Evolutionary conservation across 768 basidiomycete species (phyloP).

Genomic region (Rhizopogon rudus): DNA sequence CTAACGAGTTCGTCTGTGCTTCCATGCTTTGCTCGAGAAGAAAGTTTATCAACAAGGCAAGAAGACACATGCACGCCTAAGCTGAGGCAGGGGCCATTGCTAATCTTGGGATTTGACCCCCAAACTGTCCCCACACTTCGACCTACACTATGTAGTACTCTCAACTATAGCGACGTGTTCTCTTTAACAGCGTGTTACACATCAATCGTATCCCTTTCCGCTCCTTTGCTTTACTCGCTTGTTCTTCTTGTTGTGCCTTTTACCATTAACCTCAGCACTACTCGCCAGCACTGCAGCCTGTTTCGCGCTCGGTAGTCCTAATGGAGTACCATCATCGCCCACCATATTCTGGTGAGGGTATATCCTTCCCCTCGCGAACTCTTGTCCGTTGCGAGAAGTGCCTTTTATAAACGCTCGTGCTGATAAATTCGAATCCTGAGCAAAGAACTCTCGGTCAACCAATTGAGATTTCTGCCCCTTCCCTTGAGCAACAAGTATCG

Average conservation of each 20-base stretch:
- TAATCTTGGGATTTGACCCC: background rate
- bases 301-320: constrained; percentile 39
- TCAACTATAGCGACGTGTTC: background rate
- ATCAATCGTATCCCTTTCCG: constrained; percentile 85
- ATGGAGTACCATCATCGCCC: constrained; percentile 70
- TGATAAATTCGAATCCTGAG: constrained; percentile 43
- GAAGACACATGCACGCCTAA: background rate
- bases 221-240: constrained; percentile 85
- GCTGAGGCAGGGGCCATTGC: background rate
- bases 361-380: constrained; percentile 56
- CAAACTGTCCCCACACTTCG: background rate
- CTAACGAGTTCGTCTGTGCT: background rate
- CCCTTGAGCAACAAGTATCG: constrained; percentile 24
- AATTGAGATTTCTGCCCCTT: constrained; percentile 52
- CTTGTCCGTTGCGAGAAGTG: constrained; percentile 47
- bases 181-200: background rate
- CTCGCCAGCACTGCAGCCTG: constrained; percentile 38
- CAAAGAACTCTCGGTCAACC: constrained; percentile 84
- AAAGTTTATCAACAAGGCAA: background rate
- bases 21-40: background rate
- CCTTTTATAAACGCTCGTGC: constrained; percentile 64
- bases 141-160: background rate
- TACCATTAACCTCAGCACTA: constrained; percentile 38
- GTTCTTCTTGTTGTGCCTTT: constrained; percentile 84
- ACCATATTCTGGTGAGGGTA: constrained; percentile 86